Evolutionary conservation across 805 yeast genomes (phyloP).

Genomic region (Kazachstania africana): DNA sequence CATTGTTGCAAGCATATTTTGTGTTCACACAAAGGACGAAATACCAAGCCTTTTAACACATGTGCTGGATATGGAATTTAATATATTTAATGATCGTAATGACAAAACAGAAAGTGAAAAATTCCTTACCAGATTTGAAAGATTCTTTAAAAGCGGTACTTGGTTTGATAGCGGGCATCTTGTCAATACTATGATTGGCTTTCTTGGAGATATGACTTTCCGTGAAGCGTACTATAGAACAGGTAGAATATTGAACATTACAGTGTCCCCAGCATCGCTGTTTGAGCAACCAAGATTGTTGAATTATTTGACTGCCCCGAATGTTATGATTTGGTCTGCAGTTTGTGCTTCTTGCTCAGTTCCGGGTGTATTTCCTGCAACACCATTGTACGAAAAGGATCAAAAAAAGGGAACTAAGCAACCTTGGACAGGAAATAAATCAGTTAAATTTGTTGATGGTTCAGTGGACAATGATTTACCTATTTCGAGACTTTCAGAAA

Average conservation of each 20-base stretch:
- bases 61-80: constrained; percentile 34
- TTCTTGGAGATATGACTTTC: constrained; percentile 84
- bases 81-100: constrained; percentile 48
- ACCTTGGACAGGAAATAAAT: constrained; percentile 66
- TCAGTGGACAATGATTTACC: constrained; percentile 94
- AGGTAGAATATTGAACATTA: constrained; percentile 83
- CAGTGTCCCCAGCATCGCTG: constrained; percentile 83
- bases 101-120: constrained; percentile 40
- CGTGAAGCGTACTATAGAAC: constrained; percentile 91
- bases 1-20: constrained; percentile 79
- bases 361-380: constrained; percentile 84
- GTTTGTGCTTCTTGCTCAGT: constrained; percentile 90
- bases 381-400: constrained; percentile 75
- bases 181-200: constrained; percentile 57
- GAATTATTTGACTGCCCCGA: constrained; percentile 70
- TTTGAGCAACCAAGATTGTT: constrained; percentile 85
- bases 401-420: constrained; percentile 57
- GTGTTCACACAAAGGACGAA: constrained; percentile 71
- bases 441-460: constrained; percentile 85
- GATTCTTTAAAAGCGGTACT: constrained; percentile 73
- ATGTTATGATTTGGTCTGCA: constrained; percentile 76
- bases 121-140: constrained; percentile 38
- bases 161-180: constrained; percentile 73
- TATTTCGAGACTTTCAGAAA: constrained; percentile 76
- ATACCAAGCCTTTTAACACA: constrained; percentile 40